Evolutionary conservation across 257 asterid species (phyloP), one percentile per base, ranked within the genome.

Genomic region (Salvia rosmarinus): DNA sequence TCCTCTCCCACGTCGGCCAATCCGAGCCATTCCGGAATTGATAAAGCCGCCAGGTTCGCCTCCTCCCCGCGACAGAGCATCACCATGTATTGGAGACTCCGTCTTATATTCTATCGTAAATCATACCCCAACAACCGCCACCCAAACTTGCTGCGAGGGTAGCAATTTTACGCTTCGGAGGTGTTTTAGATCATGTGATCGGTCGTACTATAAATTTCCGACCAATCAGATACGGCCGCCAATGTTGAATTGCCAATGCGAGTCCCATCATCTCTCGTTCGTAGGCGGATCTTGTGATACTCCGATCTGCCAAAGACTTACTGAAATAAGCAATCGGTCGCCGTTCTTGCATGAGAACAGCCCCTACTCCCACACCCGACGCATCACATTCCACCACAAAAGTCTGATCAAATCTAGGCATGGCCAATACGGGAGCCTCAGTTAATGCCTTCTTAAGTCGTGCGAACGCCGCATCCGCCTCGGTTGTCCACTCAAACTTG

Each of bases 401-500:
- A 25, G 30, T 25, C 30, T 3, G 30, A 25, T 25, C 30, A 25
- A 25, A 25, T 25, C 30, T 25, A 25, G 30, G 30, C 30, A 25
- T 25, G 30, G 30, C 30, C 30, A 25, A 1, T 3, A 25, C 30
- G 30, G n/a, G n/a, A 25, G 30, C 30, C 30, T 25, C 30, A 3
- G 30, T 25, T 25, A 44, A 50, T n/a, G 57, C 57, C 9, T 19
- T 50, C 25, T 50, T 50, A 50, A 50, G 57, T n/a, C 23, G 5
- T 19, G 3, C 21, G 57, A 50, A 50, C 10, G 57, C 21, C 3
- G 25, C 10, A 4, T 50, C 57, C 23, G 57, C 57, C 57, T 50
- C 57, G 57, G 57, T 5, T 6, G 57, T 50, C 57, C 57, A 50
- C 25, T 8, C 57, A 19, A 50, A 50, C 50, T 50, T 50, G 57